A percentile compares a stretch with the other conserved stretches of the same genome.
phyloP scores from a whole-genome alignment of 2,329 filamentous ascomycete genomes.

The Aspergillus novofumigatus region DNA sequence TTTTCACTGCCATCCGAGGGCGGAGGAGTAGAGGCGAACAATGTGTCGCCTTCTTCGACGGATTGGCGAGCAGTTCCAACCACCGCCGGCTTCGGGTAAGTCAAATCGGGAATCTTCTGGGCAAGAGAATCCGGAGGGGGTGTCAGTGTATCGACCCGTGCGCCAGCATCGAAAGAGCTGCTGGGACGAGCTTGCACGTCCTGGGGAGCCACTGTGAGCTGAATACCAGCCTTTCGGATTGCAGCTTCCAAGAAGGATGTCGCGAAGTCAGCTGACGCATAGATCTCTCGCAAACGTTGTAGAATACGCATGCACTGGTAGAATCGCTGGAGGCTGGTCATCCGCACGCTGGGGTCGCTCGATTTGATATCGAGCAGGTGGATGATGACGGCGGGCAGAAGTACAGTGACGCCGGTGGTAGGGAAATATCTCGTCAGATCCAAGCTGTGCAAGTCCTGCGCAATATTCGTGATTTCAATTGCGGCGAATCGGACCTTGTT shows the following conservation, averaged over 20 bases:
- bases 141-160: constrained; percentile 32
- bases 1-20: constrained; percentile 42
- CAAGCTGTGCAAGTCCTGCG: constrained; percentile 67
- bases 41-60: constrained; percentile 19
- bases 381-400: constrained; percentile 89
- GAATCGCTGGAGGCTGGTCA: constrained; percentile 74
- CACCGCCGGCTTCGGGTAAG: constrained; percentile 28
- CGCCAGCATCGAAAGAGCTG: constrained; percentile 15
- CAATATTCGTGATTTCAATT: constrained; percentile 78
- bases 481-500: constrained; percentile 79
- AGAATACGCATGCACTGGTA: constrained; percentile 90
- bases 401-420: constrained; percentile 84
- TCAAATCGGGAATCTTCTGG: constrained; percentile 37
- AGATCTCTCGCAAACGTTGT: constrained; percentile 80
- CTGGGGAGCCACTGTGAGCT: constrained; percentile 51
- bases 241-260: constrained; percentile 91
- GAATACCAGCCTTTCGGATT: constrained; percentile 79
- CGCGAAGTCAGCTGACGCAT: constrained; percentile 93
- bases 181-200: constrained; percentile 24
- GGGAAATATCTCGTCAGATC: constrained; percentile 76
- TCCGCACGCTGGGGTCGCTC: constrained; percentile 65
- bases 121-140: constrained; percentile 39
- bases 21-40: constrained; percentile 39
- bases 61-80: constrained; percentile 14
- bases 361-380: constrained; percentile 91